Conservation (phyloP, 495 filamentous ascomycete species). For the Penicillium simplicissimum region DNA sequence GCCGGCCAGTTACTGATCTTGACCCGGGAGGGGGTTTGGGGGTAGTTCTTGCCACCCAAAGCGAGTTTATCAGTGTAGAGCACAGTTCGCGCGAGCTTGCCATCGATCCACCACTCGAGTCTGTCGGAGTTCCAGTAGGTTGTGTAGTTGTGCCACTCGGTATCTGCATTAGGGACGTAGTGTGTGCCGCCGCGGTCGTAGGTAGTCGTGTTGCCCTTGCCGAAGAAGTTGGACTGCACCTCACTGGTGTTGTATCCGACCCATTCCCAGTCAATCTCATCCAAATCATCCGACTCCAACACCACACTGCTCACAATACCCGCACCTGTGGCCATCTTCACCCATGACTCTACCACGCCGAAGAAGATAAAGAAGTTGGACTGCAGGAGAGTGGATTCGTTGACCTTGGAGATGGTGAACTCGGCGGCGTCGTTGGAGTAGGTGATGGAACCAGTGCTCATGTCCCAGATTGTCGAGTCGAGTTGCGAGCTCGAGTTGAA, state of each 20-base stretch:
- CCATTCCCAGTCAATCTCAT: constrained; percentile 91
- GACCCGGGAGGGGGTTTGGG: constrained; percentile 84
- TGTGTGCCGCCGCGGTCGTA: constrained; percentile 73
- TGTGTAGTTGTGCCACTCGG: constrained; percentile 81
- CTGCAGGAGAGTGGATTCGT: constrained; percentile 68
- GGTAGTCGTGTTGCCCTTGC: constrained; percentile 74
- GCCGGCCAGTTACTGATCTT: constrained; percentile 81
- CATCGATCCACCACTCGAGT: constrained; percentile 82
- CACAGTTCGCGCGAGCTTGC: constrained; percentile 67
- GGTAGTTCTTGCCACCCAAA: constrained; percentile 65
- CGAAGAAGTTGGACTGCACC: constrained; percentile 92
- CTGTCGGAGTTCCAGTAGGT: constrained; percentile 79
- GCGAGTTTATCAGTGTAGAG: constrained; percentile 49
- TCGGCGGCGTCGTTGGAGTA: constrained; percentile 60
- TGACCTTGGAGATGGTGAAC: constrained; percentile 60
- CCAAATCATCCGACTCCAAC: constrained; percentile 83
- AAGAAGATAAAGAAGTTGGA: constrained; percentile 85
- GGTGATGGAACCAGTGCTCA: constrained; percentile 56
- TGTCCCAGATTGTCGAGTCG: constrained; percentile 60
- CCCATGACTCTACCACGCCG: constrained; percentile 69
- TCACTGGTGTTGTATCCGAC: constrained; percentile 53
- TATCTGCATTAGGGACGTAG: constrained; percentile 59
- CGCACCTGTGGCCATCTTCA: constrained; percentile 68
- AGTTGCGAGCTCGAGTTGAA: constrained; percentile 61
- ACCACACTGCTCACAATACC: constrained; percentile 85